phyloP scores from a whole-genome alignment of 305 asterid species.

The Solanum hybrid region DNA sequence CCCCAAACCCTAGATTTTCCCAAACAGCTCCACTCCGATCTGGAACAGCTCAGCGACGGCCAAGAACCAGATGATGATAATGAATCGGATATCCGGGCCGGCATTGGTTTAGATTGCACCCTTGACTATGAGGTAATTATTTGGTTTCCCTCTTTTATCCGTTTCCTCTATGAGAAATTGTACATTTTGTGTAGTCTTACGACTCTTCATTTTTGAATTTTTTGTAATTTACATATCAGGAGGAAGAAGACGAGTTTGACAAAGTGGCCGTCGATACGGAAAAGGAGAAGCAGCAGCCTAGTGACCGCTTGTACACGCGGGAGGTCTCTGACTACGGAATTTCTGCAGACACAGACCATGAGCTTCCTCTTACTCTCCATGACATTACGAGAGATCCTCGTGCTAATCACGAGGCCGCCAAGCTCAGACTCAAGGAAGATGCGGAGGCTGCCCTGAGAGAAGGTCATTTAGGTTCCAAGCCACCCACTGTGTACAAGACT shows the following conservation, averaged over 20 bases:
- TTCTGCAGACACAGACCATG: slow-evolving; percentile 25
- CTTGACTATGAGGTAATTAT: slow-evolving; percentile 66
- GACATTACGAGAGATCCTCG: slow-evolving; percentile 53
- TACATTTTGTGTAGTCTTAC: not conserved
- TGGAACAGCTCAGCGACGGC: not conserved
- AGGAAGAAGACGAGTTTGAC: slow-evolving; percentile 84
- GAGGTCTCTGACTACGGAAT: slow-evolving; percentile 36
- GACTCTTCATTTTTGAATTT: not conserved
- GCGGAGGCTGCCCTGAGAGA: slow-evolving; percentile 48
- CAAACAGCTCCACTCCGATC: not conserved
- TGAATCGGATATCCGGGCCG: slow-evolving; percentile 46
- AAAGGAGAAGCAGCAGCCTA: slow-evolving; percentile 7
- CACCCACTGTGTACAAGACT: slow-evolving; percentile 12
- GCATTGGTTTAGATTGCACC: slow-evolving; percentile 75
- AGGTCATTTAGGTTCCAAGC: not conserved
- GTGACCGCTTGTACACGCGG: slow-evolving; percentile 42
- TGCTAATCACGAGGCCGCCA: slow-evolving; percentile 75
- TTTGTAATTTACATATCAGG: slow-evolving; percentile 31
- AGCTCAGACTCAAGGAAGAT: slow-evolving; percentile 66
- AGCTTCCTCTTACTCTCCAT: slow-evolving; percentile 43
- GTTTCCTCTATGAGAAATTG: not conserved
- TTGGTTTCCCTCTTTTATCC: not conserved
- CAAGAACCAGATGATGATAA: slow-evolving; percentile 16
- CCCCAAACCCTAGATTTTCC: not conserved
- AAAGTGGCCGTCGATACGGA: slow-evolving; percentile 62